Evolutionary conservation across 108 stramenopile genomes (phyloP), one percentile per base, ranked within the genome.

Genomic region (Cyclotella kingstonii): DNA sequence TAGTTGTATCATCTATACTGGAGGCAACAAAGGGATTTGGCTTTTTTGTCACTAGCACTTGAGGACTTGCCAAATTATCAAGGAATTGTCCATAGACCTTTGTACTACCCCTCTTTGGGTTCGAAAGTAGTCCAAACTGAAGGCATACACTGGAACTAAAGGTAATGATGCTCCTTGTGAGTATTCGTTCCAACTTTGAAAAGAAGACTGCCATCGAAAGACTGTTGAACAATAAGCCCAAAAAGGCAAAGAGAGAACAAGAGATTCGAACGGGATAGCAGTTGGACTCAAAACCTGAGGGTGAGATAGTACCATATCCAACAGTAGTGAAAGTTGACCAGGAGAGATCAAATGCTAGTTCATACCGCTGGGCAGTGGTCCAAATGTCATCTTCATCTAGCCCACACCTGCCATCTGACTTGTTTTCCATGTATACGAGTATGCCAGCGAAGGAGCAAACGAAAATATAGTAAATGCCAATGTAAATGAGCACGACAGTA

Each of bases 321-420:
- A 76, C 75, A 1, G 75, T 70, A 23, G 60, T 70, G 26, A 76
- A 76, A 1, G 75, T 76, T 5, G 61, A 50, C 75, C 75, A 76
- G 9, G 57, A 60, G 5, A 73, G 27, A 11, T 71, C 70, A 39
- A 64, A 71, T 2, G 70, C 54, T 6, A 71, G 14, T 39, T 71
- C 54, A 36, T 43, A 71, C 31, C 38, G 2, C 30, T 50, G 28
- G 23, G 12, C n/a, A 31, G 40, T 55, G 0, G 29, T 46, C 65
- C 53, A 47, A 4, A 12, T 19, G 5, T 39, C 22, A 2, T 55
- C 34, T 5, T 10, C 17, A 39, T 56, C 66, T 28, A 56, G 38
- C n/a, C 17, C 25, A 10, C 66, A 66, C 36, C 46, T 46, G 26
- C 66, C 66, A 56, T 49, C 66, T 2, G 54, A 48, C 28, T 36